A percentile compares a stretch with the other conserved stretches of the same genome.
These are phyloP conservation scores for Scytalidium lignicola DNA, from an alignment of 2,329 filamentous ascomycete genomes.

Conservation along the genomic window DNA sequence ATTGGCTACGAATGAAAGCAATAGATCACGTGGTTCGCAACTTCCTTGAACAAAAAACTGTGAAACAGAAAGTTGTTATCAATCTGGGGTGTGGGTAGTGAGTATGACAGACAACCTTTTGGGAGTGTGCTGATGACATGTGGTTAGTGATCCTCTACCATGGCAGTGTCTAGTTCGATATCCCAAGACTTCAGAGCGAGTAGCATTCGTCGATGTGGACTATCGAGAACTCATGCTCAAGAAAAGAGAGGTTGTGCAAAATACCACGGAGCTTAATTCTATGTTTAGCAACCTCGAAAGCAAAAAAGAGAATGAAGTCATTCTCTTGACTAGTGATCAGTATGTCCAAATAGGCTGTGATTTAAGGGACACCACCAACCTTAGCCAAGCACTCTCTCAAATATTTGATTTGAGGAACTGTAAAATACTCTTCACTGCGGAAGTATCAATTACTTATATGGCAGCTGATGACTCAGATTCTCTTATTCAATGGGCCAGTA, in stretches of 20 bases:
- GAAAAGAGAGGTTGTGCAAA: conserved; percentile 64
- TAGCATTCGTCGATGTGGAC: conserved; percentile 78
- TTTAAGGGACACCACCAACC: conserved; percentile 58
- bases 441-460: conserved; percentile 92
- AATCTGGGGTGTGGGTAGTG: conserved; percentile 90
- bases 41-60: conserved; percentile 59
- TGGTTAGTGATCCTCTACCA: conserved; percentile 71
- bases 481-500: conserved; percentile 73
- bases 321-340: conserved; percentile 56
- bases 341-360: conserved; percentile 83
- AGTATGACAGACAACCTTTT: conserved; percentile 35
- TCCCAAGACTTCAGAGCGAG: conserved; percentile 48
- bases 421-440: conserved; percentile 73
- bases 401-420: conserved; percentile 54
- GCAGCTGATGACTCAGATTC: conserved; percentile 65
- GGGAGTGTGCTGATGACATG: conserved; percentile 5
- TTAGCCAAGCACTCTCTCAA: conserved; percentile 54
- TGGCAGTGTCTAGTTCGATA: conserved; percentile 76
- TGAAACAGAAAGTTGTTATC: conserved; percentile 65
- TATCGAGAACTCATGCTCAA: conserved; percentile 73
- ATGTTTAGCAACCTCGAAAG: conserved; percentile 42
- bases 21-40: conserved; percentile 68
- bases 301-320: conserved; percentile 38
- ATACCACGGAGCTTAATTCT: conserved; percentile 54
- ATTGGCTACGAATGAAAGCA: conserved; percentile 74